phyloP scores from a whole-genome alignment of 441 rosid genomes.

The Erodium texanum region DNA sequence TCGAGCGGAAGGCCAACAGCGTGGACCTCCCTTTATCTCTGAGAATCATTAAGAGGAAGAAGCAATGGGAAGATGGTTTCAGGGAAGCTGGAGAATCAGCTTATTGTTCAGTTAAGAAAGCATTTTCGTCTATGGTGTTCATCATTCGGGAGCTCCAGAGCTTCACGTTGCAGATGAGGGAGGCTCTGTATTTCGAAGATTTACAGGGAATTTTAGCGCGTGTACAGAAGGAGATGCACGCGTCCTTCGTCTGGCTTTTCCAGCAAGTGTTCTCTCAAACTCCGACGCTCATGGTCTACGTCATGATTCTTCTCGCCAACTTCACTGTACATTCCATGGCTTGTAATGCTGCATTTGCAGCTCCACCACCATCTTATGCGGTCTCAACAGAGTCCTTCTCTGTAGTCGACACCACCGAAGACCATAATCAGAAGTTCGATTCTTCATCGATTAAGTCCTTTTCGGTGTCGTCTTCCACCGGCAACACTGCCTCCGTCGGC shows the following conservation, averaged over 20 bases:
- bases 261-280: slow-evolving; percentile 87
- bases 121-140: slow-evolving; percentile 87
- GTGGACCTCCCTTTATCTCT: slow-evolving; percentile 74
- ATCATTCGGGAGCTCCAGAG: slow-evolving; percentile 75
- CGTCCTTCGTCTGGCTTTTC: slow-evolving; percentile 85
- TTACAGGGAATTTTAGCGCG: slow-evolving; percentile 57
- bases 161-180: slow-evolving; percentile 65
- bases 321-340: slow-evolving; percentile 68
- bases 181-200: slow-evolving; percentile 54
- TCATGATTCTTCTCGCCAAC: slow-evolving; percentile 77
- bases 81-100: slow-evolving; percentile 57
- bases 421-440: slow-evolving; percentile 23
- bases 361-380: slow-evolving; percentile 19
- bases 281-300: slow-evolving; percentile 78
- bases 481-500: slow-evolving; percentile 26
- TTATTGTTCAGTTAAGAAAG: slow-evolving; percentile 62
- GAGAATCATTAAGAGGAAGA: slow-evolving; percentile 62
- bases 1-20: slow-evolving; percentile 82
- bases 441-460: slow-evolving; percentile 17
- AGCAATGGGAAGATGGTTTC: slow-evolving; percentile 57
- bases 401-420: slow-evolving; percentile 8
- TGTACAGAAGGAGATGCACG: slow-evolving; percentile 68
- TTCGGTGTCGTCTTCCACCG: too few species aligned
- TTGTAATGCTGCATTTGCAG: slow-evolving; percentile 42
- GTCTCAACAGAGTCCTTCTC: slow-evolving; percentile 26